Percentiles rank a stretch among this genome's conserved stretches.
Evolutionary conservation across 768 basidiomycete genomes (phyloP).

Genomic region (Russula sp.): DNA sequence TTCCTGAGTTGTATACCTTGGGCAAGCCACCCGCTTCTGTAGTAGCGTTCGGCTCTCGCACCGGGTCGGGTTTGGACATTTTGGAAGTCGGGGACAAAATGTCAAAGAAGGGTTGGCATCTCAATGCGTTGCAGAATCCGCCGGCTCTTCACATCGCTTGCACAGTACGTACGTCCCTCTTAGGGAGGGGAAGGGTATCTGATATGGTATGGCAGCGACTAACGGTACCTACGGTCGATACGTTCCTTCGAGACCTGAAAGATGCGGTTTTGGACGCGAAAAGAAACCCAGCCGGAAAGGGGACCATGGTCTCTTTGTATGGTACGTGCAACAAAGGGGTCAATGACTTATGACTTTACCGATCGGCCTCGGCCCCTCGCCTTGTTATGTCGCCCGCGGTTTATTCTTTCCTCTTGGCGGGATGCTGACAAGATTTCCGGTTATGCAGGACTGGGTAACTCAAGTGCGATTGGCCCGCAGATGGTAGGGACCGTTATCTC

Average conservation of each 20-base stretch:
- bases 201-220: slow-evolving; percentile 47
- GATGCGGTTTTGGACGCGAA: slow-evolving; percentile 70
- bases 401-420: neutral
- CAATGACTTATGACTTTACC: neutral
- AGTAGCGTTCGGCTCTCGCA: slow-evolving; percentile 72
- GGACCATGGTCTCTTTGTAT: slow-evolving; percentile 88
- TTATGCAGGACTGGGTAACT: slow-evolving; percentile 21
- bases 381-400: neutral
- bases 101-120: slow-evolving; percentile 82
- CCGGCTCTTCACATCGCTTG: slow-evolving; percentile 89
- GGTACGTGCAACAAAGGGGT: slow-evolving; percentile 43
- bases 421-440: neutral
- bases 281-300: slow-evolving; percentile 56
- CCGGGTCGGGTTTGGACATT: slow-evolving; percentile 48
- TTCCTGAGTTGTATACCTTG: slow-evolving; percentile 82
- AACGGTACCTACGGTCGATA: slow-evolving; percentile 70
- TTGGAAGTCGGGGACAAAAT: slow-evolving; percentile 88
- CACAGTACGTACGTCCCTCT: slow-evolving; percentile 53
- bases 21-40: slow-evolving; percentile 89
- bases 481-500: slow-evolving; percentile 18
- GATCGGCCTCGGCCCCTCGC: neutral
- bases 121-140: slow-evolving; percentile 77
- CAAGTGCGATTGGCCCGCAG: slow-evolving; percentile 23
- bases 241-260: slow-evolving; percentile 80
- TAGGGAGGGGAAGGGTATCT: neutral